Evolutionary conservation across 2,329 filamentous ascomycete species (phyloP), one percentile per base, ranked within the genome.

Genomic region (Paraphoma sp.): DNA sequence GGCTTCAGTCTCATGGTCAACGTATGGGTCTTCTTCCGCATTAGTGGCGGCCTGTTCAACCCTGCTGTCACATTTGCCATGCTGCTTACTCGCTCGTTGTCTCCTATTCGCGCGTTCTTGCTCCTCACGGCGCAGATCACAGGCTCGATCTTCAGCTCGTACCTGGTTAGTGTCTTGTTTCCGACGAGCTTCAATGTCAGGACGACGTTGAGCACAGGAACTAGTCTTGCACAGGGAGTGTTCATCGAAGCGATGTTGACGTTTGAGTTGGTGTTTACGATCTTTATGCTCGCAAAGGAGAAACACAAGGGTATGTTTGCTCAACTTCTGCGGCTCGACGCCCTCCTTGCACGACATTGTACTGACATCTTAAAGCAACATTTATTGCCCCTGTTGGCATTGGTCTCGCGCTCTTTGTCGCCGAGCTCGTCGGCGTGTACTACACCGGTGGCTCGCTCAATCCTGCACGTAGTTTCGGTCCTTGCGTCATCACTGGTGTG

Each of bases 301-400:
- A 91, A 92, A 78, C 89, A 91, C 68, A 86, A 87, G 61, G 69
- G 69, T 72, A 62, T 41, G 57, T 59, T 14, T 2, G 12, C 6
- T 2, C 23, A 11, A 41, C 31, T 14, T 8, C 3, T 29, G 12
- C 30, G 5, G 18, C 51, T 60, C 23, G 5, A 5, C 23, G 23
- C 23, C 23, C 23, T 23, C 5, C 23, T 23, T 23, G 2, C 23
- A 23, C 23, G 23, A 23, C 23, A 23, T 23, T 5, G 5, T 46
- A 62, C 40, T 31, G 14, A 28, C 14, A 38, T 6, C 16, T 33
- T 11, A 16, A 41, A 67, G 86, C 86, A 3, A 92, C 89, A 0
- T 90, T 85, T 69, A 77, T 91, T 2, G 89, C 89, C 0, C 89
- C 89, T 0, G 78, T 92, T 3, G 89, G 87, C 11, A 91, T 93